Evolutionary conservation across 768 basidiomycete species (phyloP), one percentile per base, ranked within the genome.

Genomic region (Dictyophora rubrovolvata): DNA sequence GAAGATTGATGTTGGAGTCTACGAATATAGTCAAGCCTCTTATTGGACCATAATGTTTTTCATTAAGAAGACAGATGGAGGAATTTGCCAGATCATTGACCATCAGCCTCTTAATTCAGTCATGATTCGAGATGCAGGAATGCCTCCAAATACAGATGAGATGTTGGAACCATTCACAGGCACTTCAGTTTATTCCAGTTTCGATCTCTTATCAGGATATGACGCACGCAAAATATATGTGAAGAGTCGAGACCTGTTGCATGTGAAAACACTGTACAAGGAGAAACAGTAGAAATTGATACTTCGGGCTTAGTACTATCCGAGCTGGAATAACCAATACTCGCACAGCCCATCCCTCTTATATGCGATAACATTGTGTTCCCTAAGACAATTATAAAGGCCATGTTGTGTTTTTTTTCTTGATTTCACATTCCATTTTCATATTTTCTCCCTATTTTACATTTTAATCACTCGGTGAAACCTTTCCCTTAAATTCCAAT

Each of bases 1-100:
- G 59, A 62, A 36, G 61, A 67, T 75, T 0, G 63, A 51, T 1
- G 65, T 72, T 0, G 74, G 73, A 7, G 68, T 73, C 0, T 76
- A 74, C 53, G 70, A 76, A 59, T 65, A 68, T 14, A 68, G 67
- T 1, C 65, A 71, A 10, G 68, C 70, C 0, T 69, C 70, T 0
- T 77, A 76, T 53, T 61, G 70, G 5, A 70, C 70, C 0, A 37
- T 64, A 1, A 74, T 72, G 74, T 76, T 77, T 52, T 68, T 64
- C 12, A 72, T 76, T 0, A n/a, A 69, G 0, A 77, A 77, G 61
- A 72, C 73, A 49, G 68, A 62, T 61, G 72, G 67, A 3, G 61
- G 59, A 2, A 56, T 76, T 0, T 63, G 69, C 0, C 55, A 73
- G 0, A 73, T 77, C 0, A 72, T 75, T 42, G 65, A 66, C 59